These are phyloP conservation scores for Crotalaria pallida DNA, from an alignment of 306 rosid genomes.

Conservation along the genomic window DNA sequence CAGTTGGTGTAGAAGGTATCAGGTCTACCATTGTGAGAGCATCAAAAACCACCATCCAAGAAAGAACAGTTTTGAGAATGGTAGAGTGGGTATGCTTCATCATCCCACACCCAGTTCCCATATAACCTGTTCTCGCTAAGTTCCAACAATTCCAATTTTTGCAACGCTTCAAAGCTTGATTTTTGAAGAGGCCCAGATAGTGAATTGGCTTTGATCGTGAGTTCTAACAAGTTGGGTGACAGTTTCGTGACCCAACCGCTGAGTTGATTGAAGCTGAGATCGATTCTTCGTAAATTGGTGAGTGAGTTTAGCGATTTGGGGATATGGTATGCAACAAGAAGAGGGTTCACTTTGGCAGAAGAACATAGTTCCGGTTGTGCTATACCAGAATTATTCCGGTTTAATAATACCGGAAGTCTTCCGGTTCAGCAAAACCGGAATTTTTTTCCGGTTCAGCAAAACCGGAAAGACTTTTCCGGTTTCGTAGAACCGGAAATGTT, in stretches of 20 bases:
- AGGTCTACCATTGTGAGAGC: slow-evolving; percentile 71
- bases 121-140: slow-evolving; percentile 60
- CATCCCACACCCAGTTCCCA: slow-evolving; percentile 91
- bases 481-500: no score
- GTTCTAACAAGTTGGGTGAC: slow-evolving; percentile 60
- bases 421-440: no score
- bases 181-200: slow-evolving; percentile 51
- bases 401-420: no score
- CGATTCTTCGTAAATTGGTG: slow-evolving; percentile 46
- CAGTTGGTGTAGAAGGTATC: slow-evolving; percentile 69
- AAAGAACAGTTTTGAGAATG: slow-evolving; percentile 58
- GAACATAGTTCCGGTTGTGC: no score
- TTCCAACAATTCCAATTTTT: slow-evolving; percentile 65
- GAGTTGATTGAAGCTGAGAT: slow-evolving; percentile 69
- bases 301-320: slow-evolving; percentile 44
- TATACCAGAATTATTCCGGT: no score
- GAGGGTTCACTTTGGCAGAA: no score
- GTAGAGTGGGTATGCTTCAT: slow-evolving; percentile 72
- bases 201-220: slow-evolving; percentile 62
- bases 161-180: slow-evolving; percentile 37
- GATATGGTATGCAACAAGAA: no score
- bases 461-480: no score
- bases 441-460: no score
- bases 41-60: slow-evolving; percentile 69
- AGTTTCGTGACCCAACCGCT: slow-evolving; percentile 52